Percentiles rank a stretch among this genome's conserved stretches.
These are phyloP conservation scores for Acacia melanoxylon DNA, from an alignment of 306 rosid genomes.

Conservation along the genomic window DNA sequence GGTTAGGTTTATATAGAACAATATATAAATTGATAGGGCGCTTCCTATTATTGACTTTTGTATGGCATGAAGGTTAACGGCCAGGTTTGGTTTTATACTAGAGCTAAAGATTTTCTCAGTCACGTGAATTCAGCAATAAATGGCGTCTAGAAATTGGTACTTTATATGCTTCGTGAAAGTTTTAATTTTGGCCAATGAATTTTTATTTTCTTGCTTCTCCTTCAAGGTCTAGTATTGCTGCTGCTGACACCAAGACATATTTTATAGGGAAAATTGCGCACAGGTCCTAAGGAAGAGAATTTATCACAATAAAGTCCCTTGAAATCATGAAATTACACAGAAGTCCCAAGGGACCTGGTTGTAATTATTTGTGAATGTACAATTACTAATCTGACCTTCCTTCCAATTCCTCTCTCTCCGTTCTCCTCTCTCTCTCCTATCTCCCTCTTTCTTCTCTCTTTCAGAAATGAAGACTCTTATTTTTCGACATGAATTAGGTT, in stretches of 20 bases:
- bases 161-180: not conserved
- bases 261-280: too few species aligned
- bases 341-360: too few species aligned
- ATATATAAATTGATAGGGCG: slow-evolving; percentile 12
- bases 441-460: too few species aligned
- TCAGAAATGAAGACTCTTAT: too few species aligned
- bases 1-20: not conserved
- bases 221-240: not conserved
- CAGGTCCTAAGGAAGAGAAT: too few species aligned
- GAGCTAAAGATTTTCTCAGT: slow-evolving; percentile 15
- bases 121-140: slow-evolving; percentile 25
- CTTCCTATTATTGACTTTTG: slow-evolving; percentile 39
- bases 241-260: not conserved
- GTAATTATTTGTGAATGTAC: too few species aligned
- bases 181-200: not conserved
- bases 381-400: too few species aligned
- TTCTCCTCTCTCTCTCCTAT: too few species aligned
- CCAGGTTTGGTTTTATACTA: slow-evolving; percentile 16
- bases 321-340: too few species aligned
- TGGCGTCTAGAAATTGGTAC: not conserved
- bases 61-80: slow-evolving; percentile 13
- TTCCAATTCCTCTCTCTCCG: too few species aligned
- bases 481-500: too few species aligned
- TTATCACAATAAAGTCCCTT: too few species aligned
- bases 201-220: not conserved